These are phyloP conservation scores for Pseudohalonectria lignicola DNA, from an alignment of 2,329 filamentous ascomycete genomes.

Conservation along the genomic window DNA sequence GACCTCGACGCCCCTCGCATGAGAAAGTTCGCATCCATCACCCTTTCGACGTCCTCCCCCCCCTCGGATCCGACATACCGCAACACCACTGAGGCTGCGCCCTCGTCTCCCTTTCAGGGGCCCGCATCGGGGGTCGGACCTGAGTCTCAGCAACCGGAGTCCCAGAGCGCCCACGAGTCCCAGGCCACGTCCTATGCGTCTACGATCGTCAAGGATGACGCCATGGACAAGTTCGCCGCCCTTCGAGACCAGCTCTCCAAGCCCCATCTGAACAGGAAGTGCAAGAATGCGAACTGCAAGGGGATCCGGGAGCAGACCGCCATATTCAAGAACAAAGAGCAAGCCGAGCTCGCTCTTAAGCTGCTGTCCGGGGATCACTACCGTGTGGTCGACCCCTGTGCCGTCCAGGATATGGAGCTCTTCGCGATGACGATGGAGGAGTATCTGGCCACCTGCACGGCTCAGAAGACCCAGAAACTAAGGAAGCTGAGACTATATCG, in stretches of 20 bases:
- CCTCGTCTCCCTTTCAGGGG: not conserved
- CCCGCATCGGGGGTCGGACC: too few relatives aligned
- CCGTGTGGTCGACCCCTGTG: constrained; percentile 1
- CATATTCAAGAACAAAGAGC: not conserved
- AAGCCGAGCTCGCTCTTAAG: not conserved
- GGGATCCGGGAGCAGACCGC: not conserved
- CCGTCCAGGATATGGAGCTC: not conserved
- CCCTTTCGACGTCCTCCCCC: not conserved
- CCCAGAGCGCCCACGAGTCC: not conserved
- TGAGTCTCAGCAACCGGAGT: not conserved
- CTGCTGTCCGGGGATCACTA: constrained; percentile 1
- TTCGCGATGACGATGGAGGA: constrained; percentile 1
- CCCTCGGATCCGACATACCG: not conserved
- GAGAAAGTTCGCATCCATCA: not conserved
- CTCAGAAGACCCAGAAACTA: not conserved
- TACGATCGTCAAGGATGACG: not conserved
- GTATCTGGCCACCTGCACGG: constrained; percentile 1
- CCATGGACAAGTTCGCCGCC: not conserved
- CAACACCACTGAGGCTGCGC: not conserved
- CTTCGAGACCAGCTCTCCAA: not conserved
- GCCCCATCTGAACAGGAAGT: not conserved
- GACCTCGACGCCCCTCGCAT: not conserved
- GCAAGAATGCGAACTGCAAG: not conserved
- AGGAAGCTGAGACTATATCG: constrained; percentile 1
- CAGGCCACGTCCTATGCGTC: not conserved